Conservation (phyloP, 2,329 filamentous ascomycete genomes). For the Xylariaceae sp. region DNA sequence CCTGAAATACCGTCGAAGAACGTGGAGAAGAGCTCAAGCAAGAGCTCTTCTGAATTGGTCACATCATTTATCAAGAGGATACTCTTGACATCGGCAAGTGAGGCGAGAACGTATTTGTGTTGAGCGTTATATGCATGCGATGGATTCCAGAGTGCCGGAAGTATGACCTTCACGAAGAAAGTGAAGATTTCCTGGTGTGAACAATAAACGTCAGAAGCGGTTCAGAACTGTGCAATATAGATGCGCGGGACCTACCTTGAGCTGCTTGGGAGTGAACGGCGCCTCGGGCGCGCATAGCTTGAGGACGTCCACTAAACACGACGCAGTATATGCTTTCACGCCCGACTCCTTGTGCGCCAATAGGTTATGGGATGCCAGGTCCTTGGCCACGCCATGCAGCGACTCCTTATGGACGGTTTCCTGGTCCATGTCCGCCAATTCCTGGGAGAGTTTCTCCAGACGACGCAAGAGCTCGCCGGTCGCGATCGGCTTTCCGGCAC, state of each 20-base stretch:
- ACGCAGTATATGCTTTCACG: slow-evolving; percentile 81
- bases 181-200: slow-evolving; percentile 79
- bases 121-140: slow-evolving; percentile 87
- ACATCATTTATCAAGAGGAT: slow-evolving; percentile 88
- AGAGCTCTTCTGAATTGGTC: slow-evolving; percentile 71
- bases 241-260: slow-evolving; percentile 60
- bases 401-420: slow-evolving; percentile 79
- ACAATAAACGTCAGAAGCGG: slow-evolving; percentile 23
- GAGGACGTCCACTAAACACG: slow-evolving; percentile 89
- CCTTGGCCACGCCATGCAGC: slow-evolving; percentile 76
- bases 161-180: slow-evolving; percentile 74
- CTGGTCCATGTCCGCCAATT: slow-evolving; percentile 81
- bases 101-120: slow-evolving; percentile 85
- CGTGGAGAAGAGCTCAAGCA: slow-evolving; percentile 74
- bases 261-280: slow-evolving; percentile 81
- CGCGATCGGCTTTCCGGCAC: slow-evolving; percentile 81
- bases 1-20: slow-evolving; percentile 90
- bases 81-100: slow-evolving; percentile 88
- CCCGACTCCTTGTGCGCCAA: slow-evolving; percentile 89
- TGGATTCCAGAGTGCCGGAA: slow-evolving; percentile 80
- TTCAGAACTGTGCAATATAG: background rate
- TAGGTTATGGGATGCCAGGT: slow-evolving; percentile 75
- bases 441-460: slow-evolving; percentile 72
- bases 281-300: slow-evolving; percentile 91
- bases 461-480: slow-evolving; percentile 76